phyloP scores from a whole-genome alignment of 192 early-diverging fungal genomes.

The Rhizoclosmatium sp. region DNA sequence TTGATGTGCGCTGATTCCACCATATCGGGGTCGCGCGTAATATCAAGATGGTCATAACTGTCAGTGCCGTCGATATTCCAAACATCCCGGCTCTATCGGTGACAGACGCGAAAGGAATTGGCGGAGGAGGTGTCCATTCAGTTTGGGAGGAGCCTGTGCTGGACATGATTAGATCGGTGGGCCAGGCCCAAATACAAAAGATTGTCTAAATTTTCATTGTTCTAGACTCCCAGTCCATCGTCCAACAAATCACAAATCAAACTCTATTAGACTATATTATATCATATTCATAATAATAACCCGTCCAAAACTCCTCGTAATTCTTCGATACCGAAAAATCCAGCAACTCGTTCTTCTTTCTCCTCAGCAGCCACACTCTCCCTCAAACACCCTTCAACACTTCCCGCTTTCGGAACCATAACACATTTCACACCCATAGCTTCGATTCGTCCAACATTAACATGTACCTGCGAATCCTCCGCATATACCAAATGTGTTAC shows the following conservation, averaged over 20 bases:
- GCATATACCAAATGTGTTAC: slow-evolving; percentile 54
- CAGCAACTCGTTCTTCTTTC: background rate
- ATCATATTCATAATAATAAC: slow-evolving; percentile 13
- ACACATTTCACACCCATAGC: slow-evolving; percentile 48
- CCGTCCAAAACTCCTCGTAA: slow-evolving; percentile 26
- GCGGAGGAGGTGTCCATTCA: background rate
- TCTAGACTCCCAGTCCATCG: too few relatives aligned
- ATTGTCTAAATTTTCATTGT: background rate
- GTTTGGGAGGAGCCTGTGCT: background rate
- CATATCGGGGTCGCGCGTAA: background rate
- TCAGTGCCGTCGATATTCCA: background rate
- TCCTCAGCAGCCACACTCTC: background rate
- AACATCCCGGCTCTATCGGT: background rate
- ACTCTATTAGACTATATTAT: background rate
- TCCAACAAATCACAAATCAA: background rate
- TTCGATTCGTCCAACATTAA: slow-evolving; percentile 46
- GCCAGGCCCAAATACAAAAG: background rate
- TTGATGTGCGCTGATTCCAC: background rate
- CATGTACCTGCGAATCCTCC: slow-evolving; percentile 44
- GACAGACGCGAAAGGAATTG: background rate
- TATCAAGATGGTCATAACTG: slow-evolving; percentile 1
- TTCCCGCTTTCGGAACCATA: slow-evolving; percentile 25
- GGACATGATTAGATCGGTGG: background rate
- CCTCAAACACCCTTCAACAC: background rate
- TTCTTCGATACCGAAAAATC: slow-evolving; percentile 23